These are phyloP conservation scores for Phlebopus sp. DNA, from an alignment of 1,284 basidiomycete species.

Conservation along the genomic window DNA sequence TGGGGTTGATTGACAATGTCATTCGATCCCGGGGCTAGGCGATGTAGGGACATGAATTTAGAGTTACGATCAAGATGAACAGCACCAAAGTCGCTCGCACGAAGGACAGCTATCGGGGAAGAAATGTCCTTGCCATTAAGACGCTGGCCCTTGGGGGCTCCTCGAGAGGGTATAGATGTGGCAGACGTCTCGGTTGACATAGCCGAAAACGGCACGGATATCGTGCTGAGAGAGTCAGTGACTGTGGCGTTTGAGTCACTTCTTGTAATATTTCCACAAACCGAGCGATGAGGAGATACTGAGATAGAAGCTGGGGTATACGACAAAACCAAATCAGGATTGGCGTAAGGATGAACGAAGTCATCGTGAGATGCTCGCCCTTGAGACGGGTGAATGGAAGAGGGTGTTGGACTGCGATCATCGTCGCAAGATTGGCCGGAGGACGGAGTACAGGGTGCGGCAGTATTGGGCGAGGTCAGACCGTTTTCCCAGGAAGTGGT, in stretches of 20 bases:
- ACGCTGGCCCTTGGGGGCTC: slow-evolving; percentile 32
- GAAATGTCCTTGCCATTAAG: slow-evolving; percentile 52
- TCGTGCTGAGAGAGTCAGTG: slow-evolving; percentile 47
- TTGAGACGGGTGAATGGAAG: slow-evolving; percentile 24
- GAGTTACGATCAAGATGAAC: slow-evolving; percentile 33
- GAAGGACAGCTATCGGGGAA: slow-evolving; percentile 42
- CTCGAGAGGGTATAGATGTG: slow-evolving; percentile 41
- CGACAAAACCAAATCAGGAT: slow-evolving; percentile 55
- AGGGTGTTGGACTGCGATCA: slow-evolving; percentile 13
- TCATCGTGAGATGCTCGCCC: slow-evolving; percentile 28
- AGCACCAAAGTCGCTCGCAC: slow-evolving; percentile 20
- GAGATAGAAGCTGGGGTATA: slow-evolving; percentile 36
- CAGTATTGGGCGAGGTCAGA: slow-evolving; percentile 3
- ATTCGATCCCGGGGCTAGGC: slow-evolving; percentile 29
- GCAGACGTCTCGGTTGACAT: slow-evolving; percentile 46
- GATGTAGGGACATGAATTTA: slow-evolving; percentile 30
- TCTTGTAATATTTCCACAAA: slow-evolving; percentile 30
- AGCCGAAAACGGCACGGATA: slow-evolving; percentile 38
- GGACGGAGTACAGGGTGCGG: slow-evolving; percentile 8
- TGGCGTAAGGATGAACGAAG: slow-evolving; percentile 69
- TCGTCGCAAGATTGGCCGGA: slow-evolving; percentile 13
- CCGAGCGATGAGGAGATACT: slow-evolving; percentile 23
- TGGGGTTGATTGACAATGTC: slow-evolving; percentile 42
- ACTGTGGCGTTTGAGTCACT: slow-evolving; percentile 57
- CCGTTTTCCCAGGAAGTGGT: slow-evolving; percentile 10